A percentile compares a stretch with the other conserved stretches of the same genome.
Conservation (phyloP, 2,329 filamentous ascomycete species). For the Karstenula rhodostoma region DNA sequence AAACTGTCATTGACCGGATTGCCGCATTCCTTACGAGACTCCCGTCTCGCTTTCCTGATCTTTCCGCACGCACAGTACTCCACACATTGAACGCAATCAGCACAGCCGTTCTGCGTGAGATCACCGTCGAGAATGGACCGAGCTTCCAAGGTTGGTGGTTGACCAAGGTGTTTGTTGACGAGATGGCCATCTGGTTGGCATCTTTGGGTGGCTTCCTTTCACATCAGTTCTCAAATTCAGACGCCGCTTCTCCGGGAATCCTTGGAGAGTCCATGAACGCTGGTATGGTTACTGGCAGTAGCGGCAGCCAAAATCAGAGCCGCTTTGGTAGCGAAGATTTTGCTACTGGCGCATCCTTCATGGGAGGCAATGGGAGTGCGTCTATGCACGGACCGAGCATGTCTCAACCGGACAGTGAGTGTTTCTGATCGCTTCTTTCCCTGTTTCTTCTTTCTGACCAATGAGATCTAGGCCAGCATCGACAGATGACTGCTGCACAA, state of each 20-base stretch:
- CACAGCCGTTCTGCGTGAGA: slow-evolving; percentile 79
- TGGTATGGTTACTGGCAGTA: slow-evolving; percentile 43
- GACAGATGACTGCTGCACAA: slow-evolving; percentile 42
- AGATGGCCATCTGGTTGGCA: slow-evolving; percentile 90
- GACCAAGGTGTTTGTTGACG: slow-evolving; percentile 93
- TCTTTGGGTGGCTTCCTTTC: slow-evolving; percentile 89
- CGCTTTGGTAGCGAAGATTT: slow-evolving; percentile 51
- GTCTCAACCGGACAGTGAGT: slow-evolving; percentile 43
- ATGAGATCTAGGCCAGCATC: slow-evolving; percentile 45
- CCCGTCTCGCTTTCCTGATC: slow-evolving; percentile 75
- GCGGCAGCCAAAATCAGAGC: slow-evolving; percentile 49
- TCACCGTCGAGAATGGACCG: slow-evolving; percentile 78
- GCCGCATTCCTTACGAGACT: slow-evolving; percentile 75
- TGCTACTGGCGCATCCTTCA: slow-evolving; percentile 43
- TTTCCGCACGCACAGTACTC: slow-evolving; percentile 75
- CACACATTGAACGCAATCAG: slow-evolving; percentile 79
- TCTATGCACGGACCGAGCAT: slow-evolving; percentile 32
- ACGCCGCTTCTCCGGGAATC: slow-evolving; percentile 35
- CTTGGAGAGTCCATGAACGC: slow-evolving; percentile 41
- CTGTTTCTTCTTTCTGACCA: slow-evolving; percentile 34
- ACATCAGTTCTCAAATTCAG: slow-evolving; percentile 48
- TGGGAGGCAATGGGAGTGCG: slow-evolving; percentile 36
- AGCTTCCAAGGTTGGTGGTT: slow-evolving; percentile 95
- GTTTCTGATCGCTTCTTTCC: slow-evolving; percentile 1
- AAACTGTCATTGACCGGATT: slow-evolving; percentile 78